phyloP scores from a whole-genome alignment of 768 basidiomycete species.

The Myochromella boudieri region DNA sequence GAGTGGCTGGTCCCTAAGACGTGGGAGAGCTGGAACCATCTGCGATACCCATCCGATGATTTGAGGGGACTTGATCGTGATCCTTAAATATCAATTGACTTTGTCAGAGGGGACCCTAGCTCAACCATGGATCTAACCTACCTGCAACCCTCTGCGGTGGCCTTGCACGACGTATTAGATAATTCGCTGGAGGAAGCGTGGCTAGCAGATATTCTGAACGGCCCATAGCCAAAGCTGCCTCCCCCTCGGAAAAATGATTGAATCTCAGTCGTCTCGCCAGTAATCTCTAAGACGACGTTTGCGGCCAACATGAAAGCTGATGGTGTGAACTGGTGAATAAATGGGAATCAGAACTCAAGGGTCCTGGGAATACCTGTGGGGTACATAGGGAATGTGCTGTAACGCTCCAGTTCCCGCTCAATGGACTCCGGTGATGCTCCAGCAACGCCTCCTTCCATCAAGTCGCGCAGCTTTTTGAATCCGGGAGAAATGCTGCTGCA shows the following conservation, averaged over 20 bases:
- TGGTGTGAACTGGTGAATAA: not conserved
- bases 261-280: slow-evolving; percentile 6
- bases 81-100: not conserved
- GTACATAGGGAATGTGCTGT: slow-evolving; percentile 12
- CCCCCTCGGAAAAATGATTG: slow-evolving; percentile 3
- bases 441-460: slow-evolving; percentile 5
- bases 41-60: slow-evolving; percentile 13
- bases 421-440: not conserved
- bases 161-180: not conserved
- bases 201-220: not conserved
- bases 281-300: slow-evolving; percentile 5
- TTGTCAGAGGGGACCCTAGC: not conserved
- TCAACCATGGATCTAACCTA: not conserved
- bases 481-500: slow-evolving; percentile 6
- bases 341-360: not conserved
- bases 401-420: slow-evolving; percentile 4
- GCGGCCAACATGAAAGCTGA: slow-evolving; percentile 6
- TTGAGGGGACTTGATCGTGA: slow-evolving; percentile 9
- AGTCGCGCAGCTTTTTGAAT: not conserved
- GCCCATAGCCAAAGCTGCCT: slow-evolving; percentile 1
- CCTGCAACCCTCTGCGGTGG: slow-evolving; percentile 8
- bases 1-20: no score
- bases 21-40: slow-evolving; percentile 11
- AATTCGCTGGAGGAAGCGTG: not conserved
- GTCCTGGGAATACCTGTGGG: not conserved